Conservation (phyloP, 2,329 filamentous ascomycete genomes). For the Cadophora sp. region DNA sequence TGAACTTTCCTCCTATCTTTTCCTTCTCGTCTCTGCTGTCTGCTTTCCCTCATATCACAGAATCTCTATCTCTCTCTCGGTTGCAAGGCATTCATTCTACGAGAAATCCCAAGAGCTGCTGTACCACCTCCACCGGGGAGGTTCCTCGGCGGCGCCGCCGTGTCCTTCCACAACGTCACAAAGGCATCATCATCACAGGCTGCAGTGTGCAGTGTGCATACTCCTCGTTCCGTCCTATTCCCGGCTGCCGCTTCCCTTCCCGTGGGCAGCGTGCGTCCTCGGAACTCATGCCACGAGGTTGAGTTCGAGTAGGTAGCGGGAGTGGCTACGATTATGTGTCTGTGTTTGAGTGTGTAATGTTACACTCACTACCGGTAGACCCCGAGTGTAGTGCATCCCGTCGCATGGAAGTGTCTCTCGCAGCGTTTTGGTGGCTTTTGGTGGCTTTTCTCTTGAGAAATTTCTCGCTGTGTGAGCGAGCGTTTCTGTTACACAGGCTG, state of each 20-base stretch:
- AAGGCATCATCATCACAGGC: background rate
- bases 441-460: constrained; percentile 1
- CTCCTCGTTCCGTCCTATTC: background rate
- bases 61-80: no score
- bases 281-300: constrained; percentile 9
- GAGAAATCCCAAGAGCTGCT: background rate
- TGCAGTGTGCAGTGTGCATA: no score
- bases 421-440: background rate
- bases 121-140: background rate
- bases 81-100: background rate
- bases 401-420: background rate
- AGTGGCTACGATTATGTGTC: background rate
- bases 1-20: background rate
- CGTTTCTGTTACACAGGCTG: background rate
- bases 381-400: background rate
- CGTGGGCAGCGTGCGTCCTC: background rate
- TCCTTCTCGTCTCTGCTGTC: background rate
- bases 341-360: no score
- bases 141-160: background rate
- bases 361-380: background rate
- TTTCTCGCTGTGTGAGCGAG: background rate
- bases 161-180: background rate
- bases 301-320: background rate
- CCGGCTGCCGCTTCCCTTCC: background rate
- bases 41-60: background rate